Base-by-base conservation (phyloP, 805 yeast genomes). In the Priceomyces fermenticarens region DNA sequence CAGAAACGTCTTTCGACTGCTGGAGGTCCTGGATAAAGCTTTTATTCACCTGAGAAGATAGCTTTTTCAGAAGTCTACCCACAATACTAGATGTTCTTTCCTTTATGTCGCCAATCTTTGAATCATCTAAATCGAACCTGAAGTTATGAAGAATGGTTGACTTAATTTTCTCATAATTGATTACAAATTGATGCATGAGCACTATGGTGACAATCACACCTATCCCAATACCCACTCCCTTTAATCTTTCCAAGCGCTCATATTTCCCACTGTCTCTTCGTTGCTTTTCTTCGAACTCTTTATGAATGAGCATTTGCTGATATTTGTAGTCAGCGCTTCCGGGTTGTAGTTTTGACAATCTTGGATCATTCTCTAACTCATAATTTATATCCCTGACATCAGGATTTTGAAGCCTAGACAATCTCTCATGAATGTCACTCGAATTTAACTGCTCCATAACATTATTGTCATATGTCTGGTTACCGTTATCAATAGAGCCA, bases 161-260 rank as follows among this genome's bases (percentile, higher is more conserved):
- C 48, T 64, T 73, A 26, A 75, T 44, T 41, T 55, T 62, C 26
- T 59, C 63, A 58, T 72, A 74, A 48, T 78, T 69, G 58, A 65
- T 59, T 39, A 67, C 55, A 4, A 65, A 35, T 41, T 74, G 74
- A 49, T 70, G 75, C 1, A 58, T 64, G 13, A 72, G 66, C 8
- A 72, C 37, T 1, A 73, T 52, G 3, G 66, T 70, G 10, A 62
- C 59, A 4, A 80, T 48, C 1, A 68, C 57, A 5, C 58, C 43
- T 0, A 69, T 17, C 3, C 85, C 84, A 11, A 65, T 50, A 0
- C 63, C 61, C 3, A 70, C 51, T 0, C 77, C 80, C 46, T 73
- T 72, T 38, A 72, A 43, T 38, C 73, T 62, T 51, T 75, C 75
- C 30, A 57, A 58, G 39, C 62, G 47, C 50, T 76, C 80, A 44